Conservation (phyloP, 148 eudicot genomes). For the Simmondsia chinensis region DNA sequence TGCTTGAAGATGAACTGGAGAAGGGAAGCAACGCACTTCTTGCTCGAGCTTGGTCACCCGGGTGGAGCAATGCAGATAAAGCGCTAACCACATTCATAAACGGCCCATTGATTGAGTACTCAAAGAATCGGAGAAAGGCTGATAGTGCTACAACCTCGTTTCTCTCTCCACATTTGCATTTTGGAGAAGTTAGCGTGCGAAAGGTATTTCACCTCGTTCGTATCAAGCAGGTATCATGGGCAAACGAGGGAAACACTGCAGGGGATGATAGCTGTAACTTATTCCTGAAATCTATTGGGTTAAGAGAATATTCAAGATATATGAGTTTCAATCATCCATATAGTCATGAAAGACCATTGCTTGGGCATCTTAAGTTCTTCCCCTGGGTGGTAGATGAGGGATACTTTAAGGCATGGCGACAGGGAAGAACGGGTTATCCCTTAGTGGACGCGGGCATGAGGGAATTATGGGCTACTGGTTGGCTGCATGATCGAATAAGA, state of each 20-base stretch:
- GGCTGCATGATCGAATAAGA: slow-evolving; percentile 92
- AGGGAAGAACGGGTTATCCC: slow-evolving; percentile 98
- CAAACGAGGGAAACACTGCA: slow-evolving; percentile 77
- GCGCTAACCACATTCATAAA: slow-evolving; percentile 76
- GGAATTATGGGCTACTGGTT: slow-evolving; percentile 97
- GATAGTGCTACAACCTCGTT: slow-evolving; percentile 96
- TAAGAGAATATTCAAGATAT: slow-evolving; percentile 93
- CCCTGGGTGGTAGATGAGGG: slow-evolving; percentile 92
- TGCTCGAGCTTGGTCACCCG: slow-evolving; percentile 99
- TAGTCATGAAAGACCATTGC: slow-evolving; percentile 87
- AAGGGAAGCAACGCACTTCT: slow-evolving; percentile 96
- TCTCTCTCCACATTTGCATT: slow-evolving; percentile 94
- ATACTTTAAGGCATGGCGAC: slow-evolving; percentile 92
- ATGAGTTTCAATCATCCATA: slow-evolving; percentile 91
- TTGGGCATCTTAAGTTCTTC: slow-evolving; percentile 84
- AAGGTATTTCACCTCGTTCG: slow-evolving; percentile 87
- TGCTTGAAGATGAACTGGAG: slow-evolving; percentile 81
- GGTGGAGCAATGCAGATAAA: slow-evolving; percentile 95
- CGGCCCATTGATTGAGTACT: slow-evolving; percentile 75
- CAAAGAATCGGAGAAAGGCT: slow-evolving; percentile 83
- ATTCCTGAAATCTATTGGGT: slow-evolving; percentile 91
- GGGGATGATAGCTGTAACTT: slow-evolving; percentile 91
- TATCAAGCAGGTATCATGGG: slow-evolving; percentile 82
- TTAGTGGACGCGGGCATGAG: slow-evolving; percentile 99
- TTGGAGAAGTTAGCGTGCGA: slow-evolving; percentile 88